Evolutionary conservation across 768 basidiomycete genomes (phyloP).

Genomic region (Cubamyces lactineus): DNA sequence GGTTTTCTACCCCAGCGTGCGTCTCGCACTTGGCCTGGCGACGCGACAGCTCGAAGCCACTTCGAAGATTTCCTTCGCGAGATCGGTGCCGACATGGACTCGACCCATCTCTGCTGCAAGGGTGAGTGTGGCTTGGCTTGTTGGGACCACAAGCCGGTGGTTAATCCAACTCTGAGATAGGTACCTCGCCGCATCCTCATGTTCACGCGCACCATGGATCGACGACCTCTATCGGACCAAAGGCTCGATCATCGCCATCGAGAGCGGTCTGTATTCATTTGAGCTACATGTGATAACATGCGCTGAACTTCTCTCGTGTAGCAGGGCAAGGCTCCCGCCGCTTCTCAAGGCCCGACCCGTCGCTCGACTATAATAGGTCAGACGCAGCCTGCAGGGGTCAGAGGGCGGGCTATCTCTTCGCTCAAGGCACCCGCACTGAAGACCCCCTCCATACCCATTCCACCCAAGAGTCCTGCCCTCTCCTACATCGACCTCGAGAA

Average conservation of each 20-base stretch:
- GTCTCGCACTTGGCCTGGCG: conserved; percentile 24
- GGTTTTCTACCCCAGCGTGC: conserved; percentile 15
- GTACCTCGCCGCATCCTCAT: conserved; percentile 19
- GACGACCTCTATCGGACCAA: not conserved
- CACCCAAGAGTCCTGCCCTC: conserved; percentile 26
- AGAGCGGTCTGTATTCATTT: conserved; percentile 11
- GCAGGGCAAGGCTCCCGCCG: conserved; percentile 13
- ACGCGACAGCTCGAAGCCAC: conserved; percentile 16
- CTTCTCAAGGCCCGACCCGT: not conserved
- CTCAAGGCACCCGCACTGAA: not conserved
- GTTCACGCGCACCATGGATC: conserved; percentile 12
- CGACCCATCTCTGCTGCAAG: conserved; percentile 18
- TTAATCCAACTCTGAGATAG: not conserved
- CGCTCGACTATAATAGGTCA: not conserved
- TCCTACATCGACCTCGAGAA: conserved; percentile 25
- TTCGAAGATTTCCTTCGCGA: conserved; percentile 24
- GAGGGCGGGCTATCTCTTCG: conserved; percentile 16
- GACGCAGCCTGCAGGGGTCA: not conserved
- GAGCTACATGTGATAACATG: not conserved
- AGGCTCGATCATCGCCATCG: conserved; percentile 12
- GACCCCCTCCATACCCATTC: conserved; percentile 4
- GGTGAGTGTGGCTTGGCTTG: not conserved
- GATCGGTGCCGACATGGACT: conserved; percentile 15
- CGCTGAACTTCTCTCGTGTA: not conserved
- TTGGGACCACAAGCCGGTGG: not conserved